Evolutionary conservation across 2,329 filamentous ascomycete species (phyloP).

Genomic region (Arthrinium puccinioides): DNA sequence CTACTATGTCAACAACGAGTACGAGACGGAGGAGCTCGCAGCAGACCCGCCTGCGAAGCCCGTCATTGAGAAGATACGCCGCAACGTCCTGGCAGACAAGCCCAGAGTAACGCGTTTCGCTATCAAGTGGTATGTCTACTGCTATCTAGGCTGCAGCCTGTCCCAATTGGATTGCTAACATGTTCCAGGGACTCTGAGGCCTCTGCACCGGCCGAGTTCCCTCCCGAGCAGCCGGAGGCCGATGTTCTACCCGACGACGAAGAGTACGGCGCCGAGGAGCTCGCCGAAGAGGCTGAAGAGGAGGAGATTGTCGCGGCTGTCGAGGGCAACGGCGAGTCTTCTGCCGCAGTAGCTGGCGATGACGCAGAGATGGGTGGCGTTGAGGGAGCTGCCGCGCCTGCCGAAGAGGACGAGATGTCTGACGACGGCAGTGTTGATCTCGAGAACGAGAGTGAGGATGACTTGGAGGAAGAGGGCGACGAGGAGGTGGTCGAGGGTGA

Average conservation of each 20-base stretch:
- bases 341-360: conserved; percentile 39
- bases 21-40: conserved; percentile 83
- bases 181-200: conserved; percentile 84
- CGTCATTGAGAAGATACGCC: conserved; percentile 81
- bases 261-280: conserved; percentile 86
- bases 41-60: conserved; percentile 88
- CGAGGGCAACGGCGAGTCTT: conserved; percentile 32
- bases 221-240: conserved; percentile 94
- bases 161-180: conserved; percentile 12
- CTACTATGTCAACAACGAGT: conserved; percentile 99
- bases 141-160: background rate
- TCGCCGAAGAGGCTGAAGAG: conserved; percentile 58
- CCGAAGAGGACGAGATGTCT: conserved; percentile 56
- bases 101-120: conserved; percentile 94
- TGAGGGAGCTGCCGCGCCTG: conserved; percentile 34
- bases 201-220: conserved; percentile 90
- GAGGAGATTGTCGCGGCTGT: conserved; percentile 45
- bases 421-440: conserved; percentile 67
- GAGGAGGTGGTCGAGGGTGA: conserved; percentile 11
- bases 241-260: conserved; percentile 80
- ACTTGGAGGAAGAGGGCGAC: conserved; percentile 49
- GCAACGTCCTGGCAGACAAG: conserved; percentile 94
- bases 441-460: conserved; percentile 61
- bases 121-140: conserved; percentile 79
- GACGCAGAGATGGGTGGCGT: conserved; percentile 67